phyloP scores from a whole-genome alignment of 352 stramenopile genomes.

The Phytophthora citricola region DNA sequence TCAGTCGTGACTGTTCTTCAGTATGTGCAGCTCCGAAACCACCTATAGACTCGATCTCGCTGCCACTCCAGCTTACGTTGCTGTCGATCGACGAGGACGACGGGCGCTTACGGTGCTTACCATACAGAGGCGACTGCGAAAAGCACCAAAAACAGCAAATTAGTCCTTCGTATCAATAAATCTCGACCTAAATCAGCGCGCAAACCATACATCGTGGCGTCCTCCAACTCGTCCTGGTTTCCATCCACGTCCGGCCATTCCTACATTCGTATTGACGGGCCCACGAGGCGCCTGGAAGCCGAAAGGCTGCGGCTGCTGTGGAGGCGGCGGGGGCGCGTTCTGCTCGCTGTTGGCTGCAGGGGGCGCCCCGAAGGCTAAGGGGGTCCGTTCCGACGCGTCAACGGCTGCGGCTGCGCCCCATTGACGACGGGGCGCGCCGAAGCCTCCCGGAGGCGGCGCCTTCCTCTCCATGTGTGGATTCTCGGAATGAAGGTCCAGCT shows the following conservation, averaged over 20 bases:
- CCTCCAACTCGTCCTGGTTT: conserved; percentile 31
- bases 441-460: conserved; percentile 21
- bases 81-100: conserved; percentile 46
- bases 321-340: conserved; percentile 22
- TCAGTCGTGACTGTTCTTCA: conserved; percentile 29
- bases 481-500: conserved; percentile 10
- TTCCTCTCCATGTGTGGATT: conserved; percentile 42
- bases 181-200: background rate
- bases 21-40: conserved; percentile 8
- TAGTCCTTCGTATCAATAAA: conserved; percentile 4
- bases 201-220: conserved; percentile 40
- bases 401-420: conserved; percentile 12
- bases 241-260: conserved; percentile 29
- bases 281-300: conserved; percentile 13
- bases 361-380: conserved; percentile 2
- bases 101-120: conserved; percentile 46
- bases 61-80: conserved; percentile 49
- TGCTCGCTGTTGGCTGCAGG: conserved; percentile 3
- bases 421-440: conserved; percentile 21
- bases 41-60: conserved; percentile 37
- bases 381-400: conserved; percentile 11
- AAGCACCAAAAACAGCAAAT: conserved; percentile 6
- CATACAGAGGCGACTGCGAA: conserved; percentile 45
- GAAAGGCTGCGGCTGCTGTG: conserved; percentile 26
- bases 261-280: conserved; percentile 26